These are phyloP conservation scores for Phytomonas serpens DNA, from an alignment of 208 protist genomes.

Conservation along the genomic window DNA sequence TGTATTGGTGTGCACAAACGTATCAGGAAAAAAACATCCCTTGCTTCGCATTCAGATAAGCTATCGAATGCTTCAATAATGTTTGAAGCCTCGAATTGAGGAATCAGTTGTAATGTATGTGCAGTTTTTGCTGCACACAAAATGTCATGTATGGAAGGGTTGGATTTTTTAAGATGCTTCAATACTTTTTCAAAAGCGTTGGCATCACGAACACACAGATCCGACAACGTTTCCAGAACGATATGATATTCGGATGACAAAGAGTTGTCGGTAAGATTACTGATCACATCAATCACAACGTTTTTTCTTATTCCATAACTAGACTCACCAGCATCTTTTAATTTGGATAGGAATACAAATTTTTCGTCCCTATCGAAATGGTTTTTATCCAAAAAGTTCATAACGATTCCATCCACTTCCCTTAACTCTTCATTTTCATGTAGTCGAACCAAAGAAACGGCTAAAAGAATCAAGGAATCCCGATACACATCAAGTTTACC, in stretches of 20 bases:
- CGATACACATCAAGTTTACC: background rate
- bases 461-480: background rate
- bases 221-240: slow-evolving; percentile 12
- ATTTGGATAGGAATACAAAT: background rate
- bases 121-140: slow-evolving; percentile 13
- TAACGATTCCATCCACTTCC: background rate
- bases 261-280: background rate
- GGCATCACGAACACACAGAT: slow-evolving; percentile 17
- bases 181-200: slow-evolving; percentile 15
- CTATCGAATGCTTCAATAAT: slow-evolving; percentile 5
- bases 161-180: slow-evolving; percentile 7
- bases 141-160: slow-evolving; percentile 5
- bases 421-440: background rate
- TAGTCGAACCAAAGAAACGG: background rate
- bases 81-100: slow-evolving; percentile 12
- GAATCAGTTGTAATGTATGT: slow-evolving; percentile 9
- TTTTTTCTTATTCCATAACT: background rate
- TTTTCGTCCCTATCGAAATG: background rate
- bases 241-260: background rate
- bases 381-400: background rate
- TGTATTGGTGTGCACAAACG: slow-evolving; percentile 15
- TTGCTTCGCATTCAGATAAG: slow-evolving; percentile 5
- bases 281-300: background rate
- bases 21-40: slow-evolving; percentile 13
- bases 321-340: background rate